Conservation (phyloP, 176 grass and related monocot genomes). For the Alopecurus myosuroides region DNA sequence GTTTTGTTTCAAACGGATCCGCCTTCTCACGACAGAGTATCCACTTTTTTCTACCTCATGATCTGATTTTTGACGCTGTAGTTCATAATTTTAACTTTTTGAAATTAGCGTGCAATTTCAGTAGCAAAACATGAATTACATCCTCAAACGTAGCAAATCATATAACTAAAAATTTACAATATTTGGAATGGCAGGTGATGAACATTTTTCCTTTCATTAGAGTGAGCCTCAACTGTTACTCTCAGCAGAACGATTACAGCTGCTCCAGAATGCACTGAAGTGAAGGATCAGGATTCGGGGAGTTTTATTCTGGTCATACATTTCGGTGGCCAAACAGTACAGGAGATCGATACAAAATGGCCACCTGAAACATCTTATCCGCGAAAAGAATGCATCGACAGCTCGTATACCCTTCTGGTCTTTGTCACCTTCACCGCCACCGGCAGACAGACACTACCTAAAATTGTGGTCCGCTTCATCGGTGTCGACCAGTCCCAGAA, state of each 20-base stretch:
- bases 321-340: conserved; percentile 32
- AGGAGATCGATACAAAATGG: conserved; percentile 38
- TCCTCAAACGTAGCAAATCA: background rate
- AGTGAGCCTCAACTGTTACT: background rate
- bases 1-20: too few relatives aligned
- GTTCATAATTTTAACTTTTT: background rate
- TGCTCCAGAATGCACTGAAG: background rate
- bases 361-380: conserved; percentile 22
- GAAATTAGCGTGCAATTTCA: background rate
- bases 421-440: conserved; percentile 20
- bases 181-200: background rate
- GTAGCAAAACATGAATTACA: too few relatives aligned
- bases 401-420: background rate
- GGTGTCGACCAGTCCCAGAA: conserved; percentile 29
- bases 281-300: background rate
- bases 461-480: conserved; percentile 55
- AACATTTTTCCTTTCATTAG: background rate
- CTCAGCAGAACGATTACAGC: background rate
- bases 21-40: too few relatives aligned
- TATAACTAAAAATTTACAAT: background rate
- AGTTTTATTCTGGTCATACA: conserved; percentile 37
- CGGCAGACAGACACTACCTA: conserved; percentile 51
- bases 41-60: background rate
- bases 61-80: background rate
- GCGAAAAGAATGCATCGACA: conserved; percentile 42